Evolutionary conservation across 805 yeast genomes (phyloP).

Genomic region (Nakazawaea ernobii): DNA sequence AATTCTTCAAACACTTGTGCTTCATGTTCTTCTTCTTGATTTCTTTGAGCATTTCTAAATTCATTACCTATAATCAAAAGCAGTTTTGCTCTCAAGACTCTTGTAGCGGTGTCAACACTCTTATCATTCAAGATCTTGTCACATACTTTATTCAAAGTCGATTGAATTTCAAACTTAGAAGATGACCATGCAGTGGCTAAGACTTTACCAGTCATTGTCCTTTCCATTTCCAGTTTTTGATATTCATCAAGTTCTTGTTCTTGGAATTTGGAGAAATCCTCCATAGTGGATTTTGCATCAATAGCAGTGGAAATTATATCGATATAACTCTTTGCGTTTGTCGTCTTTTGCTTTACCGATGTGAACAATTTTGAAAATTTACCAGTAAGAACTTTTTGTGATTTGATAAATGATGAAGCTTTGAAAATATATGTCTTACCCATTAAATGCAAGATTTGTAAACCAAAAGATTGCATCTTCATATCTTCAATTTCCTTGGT

Average conservation of each 20-base stretch:
- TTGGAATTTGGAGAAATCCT: conserved; percentile 64
- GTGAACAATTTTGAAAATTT: conserved; percentile 47
- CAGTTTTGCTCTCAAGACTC: conserved; percentile 59
- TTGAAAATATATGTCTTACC: conserved; percentile 66
- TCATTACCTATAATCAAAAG: conserved; percentile 57
- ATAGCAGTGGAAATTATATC: conserved; percentile 66
- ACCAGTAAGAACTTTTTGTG: conserved; percentile 68
- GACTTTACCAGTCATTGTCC: conserved; percentile 71
- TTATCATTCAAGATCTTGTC: conserved; percentile 58
- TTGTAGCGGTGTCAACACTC: conserved; percentile 36
- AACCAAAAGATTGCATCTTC: conserved; percentile 81
- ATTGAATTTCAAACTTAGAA: conserved; percentile 70
- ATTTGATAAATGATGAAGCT: conserved; percentile 57
- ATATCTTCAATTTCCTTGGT: conserved; percentile 77
- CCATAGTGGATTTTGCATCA: conserved; percentile 76
- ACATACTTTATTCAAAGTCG: conserved; percentile 68
- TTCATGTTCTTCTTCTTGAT: conserved; percentile 67
- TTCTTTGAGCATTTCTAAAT: conserved; percentile 52
- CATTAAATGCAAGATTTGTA: conserved; percentile 70
- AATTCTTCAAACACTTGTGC: conserved; percentile 70
- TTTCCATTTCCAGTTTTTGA: conserved; percentile 58
- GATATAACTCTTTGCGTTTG: conserved; percentile 66
- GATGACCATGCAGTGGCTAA: conserved; percentile 84
- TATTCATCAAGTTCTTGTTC: conserved; percentile 39
- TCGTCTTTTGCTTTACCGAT: conserved; percentile 67